Evolutionary conservation across 2,329 filamentous ascomycete genomes (phyloP), one percentile per base, ranked within the genome.

Genomic region (Phaeosphaeriaceae sp.): DNA sequence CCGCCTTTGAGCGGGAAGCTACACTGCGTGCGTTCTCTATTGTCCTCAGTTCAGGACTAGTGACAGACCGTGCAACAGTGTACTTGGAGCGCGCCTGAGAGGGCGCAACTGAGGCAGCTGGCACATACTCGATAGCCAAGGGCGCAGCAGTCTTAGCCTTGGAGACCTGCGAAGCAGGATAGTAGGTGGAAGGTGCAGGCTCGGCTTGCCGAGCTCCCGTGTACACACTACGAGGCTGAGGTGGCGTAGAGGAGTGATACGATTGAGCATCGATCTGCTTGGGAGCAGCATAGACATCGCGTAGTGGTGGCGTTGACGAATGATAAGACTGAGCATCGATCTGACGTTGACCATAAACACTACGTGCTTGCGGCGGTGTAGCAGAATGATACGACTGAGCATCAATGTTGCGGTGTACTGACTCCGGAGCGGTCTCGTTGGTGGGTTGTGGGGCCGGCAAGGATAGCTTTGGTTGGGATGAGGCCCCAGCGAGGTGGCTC

Each of bases 351-450:
- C 36, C 36, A n/a, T 17, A 40, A 15, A 60, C 61, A 54, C 60
- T 67, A 41, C 63, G 67, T 48, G 68, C 57, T 51, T 64, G 69
- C 50, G 64, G 56, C 51, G 67, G 58, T 52, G 68, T 63, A 48
- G 67, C 53, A 27, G 71, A 69, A 60, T 74, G 72, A 40, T 70
- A 63, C 48, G 76, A 78, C 45, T 74, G 75, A 50, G 76, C 74
- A 53, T 77, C 74, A 61, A 70, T 74, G 61, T 75, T 75, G 68
- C 77, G 72, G 70, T 77, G 76, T 56, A 73, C 60, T 58, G 68
- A 62, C 53, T 62, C 60, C 41, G 58, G 66, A 63, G 57, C 61
- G 56, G 67, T 59, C 54, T 76, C 69, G 64, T 67, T 62, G 50
- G 66, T 66, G 58, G 63, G 65, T 62, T 74, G 74, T 72, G 73